These are phyloP conservation scores for Kingdonia uniflora DNA, from an alignment of 164 flowering plant species.

Conservation along the genomic window DNA sequence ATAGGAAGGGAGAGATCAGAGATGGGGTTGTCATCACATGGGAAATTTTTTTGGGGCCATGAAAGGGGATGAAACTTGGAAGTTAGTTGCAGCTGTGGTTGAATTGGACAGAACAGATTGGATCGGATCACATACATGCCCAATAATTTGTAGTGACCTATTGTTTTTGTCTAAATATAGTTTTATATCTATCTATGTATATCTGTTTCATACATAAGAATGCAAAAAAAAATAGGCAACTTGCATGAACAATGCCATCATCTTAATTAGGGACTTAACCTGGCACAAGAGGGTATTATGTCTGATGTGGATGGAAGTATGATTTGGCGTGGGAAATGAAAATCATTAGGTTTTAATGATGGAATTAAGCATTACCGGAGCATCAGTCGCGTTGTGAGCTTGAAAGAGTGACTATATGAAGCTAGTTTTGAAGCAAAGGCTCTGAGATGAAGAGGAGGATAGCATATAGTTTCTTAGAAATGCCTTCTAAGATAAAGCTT, in stretches of 20 bases:
- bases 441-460: no score
- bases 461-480: no score
- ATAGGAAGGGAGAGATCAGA: constrained; percentile 6
- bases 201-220: not conserved
- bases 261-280: no score
- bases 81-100: constrained; percentile 33
- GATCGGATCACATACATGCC: constrained; percentile 17
- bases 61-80: constrained; percentile 17
- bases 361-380: no score
- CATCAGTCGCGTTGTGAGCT: no score
- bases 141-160: not conserved
- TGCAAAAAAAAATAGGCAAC: not conserved
- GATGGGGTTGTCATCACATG: constrained; percentile 16
- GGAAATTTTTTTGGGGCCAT: constrained; percentile 3
- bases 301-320: no score
- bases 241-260: not conserved
- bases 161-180: not conserved
- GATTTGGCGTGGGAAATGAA: no score
- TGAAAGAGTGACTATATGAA: no score
- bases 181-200: not conserved
- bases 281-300: no score
- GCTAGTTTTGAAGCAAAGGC: no score
- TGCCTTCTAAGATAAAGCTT: no score
- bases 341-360: no score
- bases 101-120: constrained; percentile 28